Evolutionary conservation across 148 eudicot species (phyloP), one percentile per base, ranked within the genome.

Genomic region (Euryodendron excelsum): DNA sequence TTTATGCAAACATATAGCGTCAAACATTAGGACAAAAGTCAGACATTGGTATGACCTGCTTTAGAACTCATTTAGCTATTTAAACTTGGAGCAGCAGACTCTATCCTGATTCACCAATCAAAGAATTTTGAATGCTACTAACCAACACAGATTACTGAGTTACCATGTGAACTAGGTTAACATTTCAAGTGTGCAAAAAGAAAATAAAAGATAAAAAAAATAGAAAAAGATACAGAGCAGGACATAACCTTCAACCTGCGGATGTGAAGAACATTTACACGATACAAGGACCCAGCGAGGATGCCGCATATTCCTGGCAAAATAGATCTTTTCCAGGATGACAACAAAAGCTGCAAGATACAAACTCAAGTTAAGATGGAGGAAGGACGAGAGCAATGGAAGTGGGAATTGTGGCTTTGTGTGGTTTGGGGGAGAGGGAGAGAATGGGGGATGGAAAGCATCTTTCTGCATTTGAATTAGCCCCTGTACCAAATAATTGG

Each of bases 311-410:
- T 79, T 70, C 99, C 96, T 5, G 97, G 99, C 63, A 93, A 45
- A 79, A 91, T 65, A 23, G 98, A 93, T 88, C 93, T 88, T 89
- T 89, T 95, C 99, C 99, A 95, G 55, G 97, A 93, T 65, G 98
- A 95, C 55, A 91, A 73, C 81, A 95, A 89, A 78, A 95, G 90
- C 98, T 93, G 90, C 87, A 90, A 73, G 69, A 76, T 44, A 74
- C 69, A 76, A 74, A 55, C 53, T 61, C 62, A 75, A 81, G 59
- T 82, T 68, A 73, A 67, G 27, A 56, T 13, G 41, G 5, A 65
- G 6, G 60, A 2, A 78, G 63, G 70, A 69, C 23, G 68, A 60
- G 39, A 52, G 72, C 27, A 18, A 9, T 9, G 14, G 21, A 28
- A 48, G n/a, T 10, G 1, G 28, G 18, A 59, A 10, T n/a, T n/a